Evolutionary conservation across 179 eudicot species (phyloP).

Genomic region (Vitellaria paradoxa): DNA sequence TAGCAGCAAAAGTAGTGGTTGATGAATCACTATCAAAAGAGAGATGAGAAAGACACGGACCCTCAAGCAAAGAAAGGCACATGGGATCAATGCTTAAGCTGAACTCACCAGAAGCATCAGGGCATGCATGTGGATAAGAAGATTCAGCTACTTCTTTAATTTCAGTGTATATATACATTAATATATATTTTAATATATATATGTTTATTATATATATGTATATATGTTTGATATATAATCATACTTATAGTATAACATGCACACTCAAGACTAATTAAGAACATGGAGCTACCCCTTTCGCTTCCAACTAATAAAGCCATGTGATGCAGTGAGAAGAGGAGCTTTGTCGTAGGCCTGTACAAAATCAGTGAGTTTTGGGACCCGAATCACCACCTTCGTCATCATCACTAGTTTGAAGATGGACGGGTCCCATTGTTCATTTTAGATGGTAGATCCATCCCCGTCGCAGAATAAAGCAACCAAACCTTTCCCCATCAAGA

Average conservation of each 20-base stretch:
- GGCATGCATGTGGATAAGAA: conserved; percentile 50
- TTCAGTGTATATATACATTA: no score
- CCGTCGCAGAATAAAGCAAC: not conserved
- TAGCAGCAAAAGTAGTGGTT: conserved; percentile 47
- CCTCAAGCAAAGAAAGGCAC: conserved; percentile 43
- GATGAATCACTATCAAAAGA: conserved; percentile 56
- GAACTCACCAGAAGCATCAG: conserved; percentile 37
- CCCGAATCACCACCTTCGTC: conserved; percentile 10
- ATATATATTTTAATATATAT: no score
- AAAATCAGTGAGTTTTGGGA: conserved; percentile 19
- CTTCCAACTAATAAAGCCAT: conserved; percentile 64
- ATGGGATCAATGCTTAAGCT: conserved; percentile 47
- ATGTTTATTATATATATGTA: not conserved
- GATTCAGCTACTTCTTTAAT: conserved; percentile 26
- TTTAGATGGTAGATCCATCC: conserved; percentile 13
- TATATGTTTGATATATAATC: no score
- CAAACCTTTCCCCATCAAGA: conserved; percentile 10
- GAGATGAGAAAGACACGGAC: conserved; percentile 43
- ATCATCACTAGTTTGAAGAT: conserved; percentile 21
- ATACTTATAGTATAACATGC: no score
- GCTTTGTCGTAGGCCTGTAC: conserved; percentile 43
- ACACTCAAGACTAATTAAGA: conserved; percentile 19
- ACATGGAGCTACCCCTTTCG: conserved; percentile 65
- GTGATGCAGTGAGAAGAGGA: conserved; percentile 45
- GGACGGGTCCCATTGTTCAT: conserved; percentile 25